Base-by-base conservation (phyloP, 495 filamentous ascomycete genomes). In the Aspergillus ostianus region DNA sequence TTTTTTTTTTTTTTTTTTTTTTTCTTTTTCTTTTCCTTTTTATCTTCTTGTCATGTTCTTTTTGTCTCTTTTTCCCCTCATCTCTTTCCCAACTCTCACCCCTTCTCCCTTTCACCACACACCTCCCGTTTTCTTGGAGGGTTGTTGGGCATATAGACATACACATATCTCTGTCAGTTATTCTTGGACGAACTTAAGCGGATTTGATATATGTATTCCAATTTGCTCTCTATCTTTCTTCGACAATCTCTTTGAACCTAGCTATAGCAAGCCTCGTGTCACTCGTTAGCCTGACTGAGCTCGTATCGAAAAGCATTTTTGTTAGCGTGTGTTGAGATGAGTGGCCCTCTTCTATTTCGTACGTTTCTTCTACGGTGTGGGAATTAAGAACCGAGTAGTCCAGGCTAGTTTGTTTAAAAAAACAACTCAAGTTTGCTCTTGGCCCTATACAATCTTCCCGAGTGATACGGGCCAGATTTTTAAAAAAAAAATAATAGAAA, bases 401-500 rank as follows among this genome's bases (percentile, higher is more conserved):
- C 36, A 41, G 36, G 5, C 13, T 41, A 17, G 15, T 41, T 41
- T 1, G 0, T 12, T 15, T 2, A 26, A 26, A 26, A 26, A 26
- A 26, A 26, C 23, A 26, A 26, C 23, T 26, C 23, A 41, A 41
- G 9, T 41, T 41, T 41, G 36, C 36, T 15, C 36, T 17, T 41
- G 36, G 13, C 36, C 13, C 8, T 41, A 32, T 15, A 41, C 36
- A 41, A 41, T 15, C 36, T 41, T 12, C 32, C 32, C 10, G 36
- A 41, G 36, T 1, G 36, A 41, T 15, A 15, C 13, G 4, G 36
- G 36, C 36, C 12, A n/a, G 50, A 56, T 20, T 41, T 20, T 20
- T 19, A 30, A 27, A 18, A 57, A 62, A 7, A 44, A 12, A 56
- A 29, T 44, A 27, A 41, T 19, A 30, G 29, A 18, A 57, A 62